phyloP scores from a whole-genome alignment of 2,329 filamentous ascomycete species.

The Emergomyces africanus region DNA sequence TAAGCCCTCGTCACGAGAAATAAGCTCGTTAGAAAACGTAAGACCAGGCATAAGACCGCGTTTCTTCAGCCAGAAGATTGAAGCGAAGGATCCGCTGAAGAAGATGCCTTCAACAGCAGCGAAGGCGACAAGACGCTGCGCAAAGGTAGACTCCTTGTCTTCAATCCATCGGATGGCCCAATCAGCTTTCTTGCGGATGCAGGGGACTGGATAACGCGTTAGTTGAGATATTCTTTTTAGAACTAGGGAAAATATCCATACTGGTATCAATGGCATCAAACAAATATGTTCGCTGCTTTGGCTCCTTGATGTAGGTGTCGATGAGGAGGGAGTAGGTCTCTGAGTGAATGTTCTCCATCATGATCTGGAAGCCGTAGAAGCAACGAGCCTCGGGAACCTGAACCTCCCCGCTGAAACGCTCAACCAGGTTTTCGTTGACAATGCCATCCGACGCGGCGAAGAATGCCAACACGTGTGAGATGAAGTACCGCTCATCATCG shows the following conservation, averaged over 20 bases:
- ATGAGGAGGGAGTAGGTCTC: slow-evolving; percentile 99
- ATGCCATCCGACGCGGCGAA: slow-evolving; percentile 98
- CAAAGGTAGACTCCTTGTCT: slow-evolving; percentile 88
- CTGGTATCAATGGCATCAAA: slow-evolving; percentile 99
- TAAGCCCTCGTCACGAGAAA: slow-evolving; percentile 97
- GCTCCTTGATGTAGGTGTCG: slow-evolving; percentile 98
- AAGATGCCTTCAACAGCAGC: slow-evolving; percentile 99
- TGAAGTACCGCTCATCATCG: slow-evolving; percentile 95
- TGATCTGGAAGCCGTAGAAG: slow-evolving; percentile 99
- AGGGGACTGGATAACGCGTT: slow-evolving; percentile 52
- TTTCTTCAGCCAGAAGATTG: slow-evolving; percentile 99
- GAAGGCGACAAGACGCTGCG: slow-evolving; percentile 89
- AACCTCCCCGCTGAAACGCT: slow-evolving; percentile 94
- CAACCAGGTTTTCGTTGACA: slow-evolving; percentile 97
- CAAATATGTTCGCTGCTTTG: slow-evolving; percentile 80
- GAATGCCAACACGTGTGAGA: slow-evolving; percentile 97
- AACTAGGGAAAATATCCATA: slow-evolving; percentile 34
- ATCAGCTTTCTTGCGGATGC: slow-evolving; percentile 96
- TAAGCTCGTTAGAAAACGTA: slow-evolving; percentile 99
- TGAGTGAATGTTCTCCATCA: slow-evolving; percentile 99
- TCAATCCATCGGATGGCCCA: slow-evolving; percentile 95
- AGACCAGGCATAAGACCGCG: slow-evolving; percentile 96
- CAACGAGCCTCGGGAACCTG: slow-evolving; percentile 96
- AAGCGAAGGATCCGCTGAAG: slow-evolving; percentile 96
- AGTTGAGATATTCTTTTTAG: slow-evolving; percentile 10